Base-by-base conservation (phyloP, 192 early-diverging fungal genomes). In the Neocallimastix lanati region DNA sequence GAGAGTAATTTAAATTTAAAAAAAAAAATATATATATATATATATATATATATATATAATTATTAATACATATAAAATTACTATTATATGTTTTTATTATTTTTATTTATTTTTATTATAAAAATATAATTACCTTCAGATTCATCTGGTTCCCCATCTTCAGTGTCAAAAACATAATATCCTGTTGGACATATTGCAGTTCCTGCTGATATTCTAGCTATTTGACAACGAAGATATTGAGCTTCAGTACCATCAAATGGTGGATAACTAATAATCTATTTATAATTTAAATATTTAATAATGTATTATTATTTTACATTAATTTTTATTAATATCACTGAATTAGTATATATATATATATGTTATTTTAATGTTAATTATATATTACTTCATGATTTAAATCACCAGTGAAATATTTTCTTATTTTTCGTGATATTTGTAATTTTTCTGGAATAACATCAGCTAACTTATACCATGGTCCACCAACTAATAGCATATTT, bases 101-200 rank as follows among this genome's bases (percentile, higher is more conserved):
- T n/a, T n/a, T n/a, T n/a, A n/a, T n/a, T n/a, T n/a, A n/a, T n/a
- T n/a, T n/a, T n/a, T n/a, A n/a, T n/a, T n/a, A n/a, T n/a, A n/a
- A n/a, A n/a, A n/a, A n/a, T n/a, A n/a, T n/a, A 21, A 78, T 80
- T 81, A 85, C 82, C 79, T 30, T 84, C 83, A 67, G 81, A 82
- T 25, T 90, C 88, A 40, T 90, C 88, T 14, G 80, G 81, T 21
- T 82, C 84, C 1, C 78, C 87, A 38, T 85, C 88, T 77, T 90
- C 89, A 21, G 86, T 85, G 81, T 90, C 89, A 80, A 89, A 86
- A 33, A 84, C 86, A 81, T 90, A 90, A 83, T 90, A 90, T 27
- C 89, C 89, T 28, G 81, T 50, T 27, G 89, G 89, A 76, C 86
- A 86, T 1, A 90, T 83, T 18, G 90, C 86, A 12, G 88, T 90